Conservation (phyloP, 176 grass and related monocot species). For the Rhynchospora pubera region DNA sequence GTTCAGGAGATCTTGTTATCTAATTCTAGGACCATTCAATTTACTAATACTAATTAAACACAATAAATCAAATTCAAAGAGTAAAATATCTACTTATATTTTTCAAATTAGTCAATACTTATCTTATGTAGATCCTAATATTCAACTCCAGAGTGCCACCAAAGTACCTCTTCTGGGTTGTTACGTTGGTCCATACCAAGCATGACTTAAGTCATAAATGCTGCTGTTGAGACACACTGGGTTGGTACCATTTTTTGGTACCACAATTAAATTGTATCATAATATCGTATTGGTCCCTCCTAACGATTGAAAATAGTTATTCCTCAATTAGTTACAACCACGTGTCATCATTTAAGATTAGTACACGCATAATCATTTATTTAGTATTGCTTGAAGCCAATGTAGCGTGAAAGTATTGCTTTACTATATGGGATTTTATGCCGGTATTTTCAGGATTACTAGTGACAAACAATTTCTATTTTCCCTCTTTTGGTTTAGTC, state of each 20-base stretch:
- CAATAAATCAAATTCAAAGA: neutral
- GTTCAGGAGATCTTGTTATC: neutral
- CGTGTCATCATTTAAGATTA: neutral
- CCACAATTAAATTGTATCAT: neutral
- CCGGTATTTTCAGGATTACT: no score
- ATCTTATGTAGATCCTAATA: neutral
- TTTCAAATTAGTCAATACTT: neutral
- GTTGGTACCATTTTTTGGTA: conserved; percentile 19
- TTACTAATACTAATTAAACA: neutral
- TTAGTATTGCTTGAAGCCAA: neutral
- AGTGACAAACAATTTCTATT: no score
- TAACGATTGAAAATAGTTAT: neutral
- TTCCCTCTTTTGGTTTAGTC: no score
- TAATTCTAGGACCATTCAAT: neutral
- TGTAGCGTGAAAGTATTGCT: neutral
- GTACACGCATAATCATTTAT: neutral
- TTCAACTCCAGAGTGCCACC: conserved; percentile 1
- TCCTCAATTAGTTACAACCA: neutral
- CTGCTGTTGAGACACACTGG: conserved; percentile 5
- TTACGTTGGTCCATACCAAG: conserved; percentile 5
- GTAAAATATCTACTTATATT: neutral
- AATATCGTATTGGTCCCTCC: neutral
- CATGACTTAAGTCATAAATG: conserved; percentile 6
- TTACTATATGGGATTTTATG: no score
- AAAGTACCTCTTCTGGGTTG: neutral